Base-by-base conservation (phyloP, 768 basidiomycete genomes). In the Mycena crocata region DNA sequence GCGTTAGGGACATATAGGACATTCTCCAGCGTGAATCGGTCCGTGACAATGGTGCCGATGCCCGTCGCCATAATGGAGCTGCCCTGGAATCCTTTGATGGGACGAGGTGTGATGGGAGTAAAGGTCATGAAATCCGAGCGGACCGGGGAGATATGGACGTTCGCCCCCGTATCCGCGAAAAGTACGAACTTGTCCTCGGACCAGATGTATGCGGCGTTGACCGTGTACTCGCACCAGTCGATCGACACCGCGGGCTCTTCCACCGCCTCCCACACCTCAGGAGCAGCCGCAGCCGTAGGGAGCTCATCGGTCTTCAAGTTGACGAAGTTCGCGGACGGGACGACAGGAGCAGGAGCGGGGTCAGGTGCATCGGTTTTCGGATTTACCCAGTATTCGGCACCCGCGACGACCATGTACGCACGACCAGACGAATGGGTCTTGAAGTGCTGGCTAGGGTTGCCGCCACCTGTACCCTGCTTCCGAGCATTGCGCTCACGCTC, bases 1-100 rank as follows among this genome's bases (percentile, higher is more conserved):
- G 62, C 54, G 7, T 34, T 39, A 5, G 62, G 62, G 28, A 57
- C 62, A 21, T 64, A 57, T 23, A 64, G 55, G 2, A 32, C 48
- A 13, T 57, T 40, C 2, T 50, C 2, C 1, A 57, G 23, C 2
- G 35, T 39, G n/a, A 64, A 19, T 10, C 51, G 40, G 10, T 49
- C 37, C 0, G 35, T 57, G 13, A 51, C n/a, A 39, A 64, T 54
- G 4, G 62, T 57, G 15, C 62, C 62, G 12, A 64, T 37, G 10
- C 62, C 62, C 0, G 21, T 19, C 1, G 62, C 62, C 17, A 40
- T 31, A 24, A 64, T 37, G 2, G 55, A 8, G 39, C 58, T 60
- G 4, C 58, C 58, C 21, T 60, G 58, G 58, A 60, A 60, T 0
- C 58, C 58, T 6, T 23, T 26, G 10, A 59, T 59, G n/a, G 42